Conservation (phyloP, 352 stramenopile genomes). For the Pythium volutum region DNA sequence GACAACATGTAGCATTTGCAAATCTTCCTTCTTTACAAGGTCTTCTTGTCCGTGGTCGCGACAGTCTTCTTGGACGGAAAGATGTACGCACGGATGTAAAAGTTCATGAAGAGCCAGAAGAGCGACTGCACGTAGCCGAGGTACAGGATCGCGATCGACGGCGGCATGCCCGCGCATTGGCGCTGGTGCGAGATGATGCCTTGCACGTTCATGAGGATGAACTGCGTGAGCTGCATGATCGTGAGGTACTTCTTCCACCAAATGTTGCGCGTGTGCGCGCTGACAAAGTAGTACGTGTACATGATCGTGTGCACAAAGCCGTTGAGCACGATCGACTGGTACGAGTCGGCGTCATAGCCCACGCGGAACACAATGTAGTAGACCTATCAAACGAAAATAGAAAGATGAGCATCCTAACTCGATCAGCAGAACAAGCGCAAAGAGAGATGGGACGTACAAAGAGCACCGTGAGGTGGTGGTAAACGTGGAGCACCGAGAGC, state of each 20-base stretch:
- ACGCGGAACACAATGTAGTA: constrained; percentile 92
- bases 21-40: not conserved
- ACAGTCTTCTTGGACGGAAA: constrained; percentile 3
- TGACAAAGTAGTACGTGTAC: constrained; percentile 98
- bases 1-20: not conserved
- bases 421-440: not conserved
- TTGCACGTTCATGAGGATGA: constrained; percentile 64
- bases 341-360: constrained; percentile 93
- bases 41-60: constrained; percentile 3
- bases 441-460: constrained; percentile 32
- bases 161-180: constrained; percentile 65
- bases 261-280: constrained; percentile 93
- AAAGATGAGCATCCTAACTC: not conserved
- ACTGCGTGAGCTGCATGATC: constrained; percentile 91
- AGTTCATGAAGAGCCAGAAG: constrained; percentile 95
- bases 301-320: constrained; percentile 96
- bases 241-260: constrained; percentile 96
- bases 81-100: constrained; percentile 30
- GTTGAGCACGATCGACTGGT: constrained; percentile 93
- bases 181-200: constrained; percentile 49
- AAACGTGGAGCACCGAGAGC: constrained; percentile 94
- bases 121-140: constrained; percentile 94
- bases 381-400: constrained; percentile 29
- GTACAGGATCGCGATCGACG: constrained; percentile 72
- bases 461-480: constrained; percentile 95